These are phyloP conservation scores for Trifolium fragiferum DNA, from an alignment of 306 rosid species.

Conservation along the genomic window DNA sequence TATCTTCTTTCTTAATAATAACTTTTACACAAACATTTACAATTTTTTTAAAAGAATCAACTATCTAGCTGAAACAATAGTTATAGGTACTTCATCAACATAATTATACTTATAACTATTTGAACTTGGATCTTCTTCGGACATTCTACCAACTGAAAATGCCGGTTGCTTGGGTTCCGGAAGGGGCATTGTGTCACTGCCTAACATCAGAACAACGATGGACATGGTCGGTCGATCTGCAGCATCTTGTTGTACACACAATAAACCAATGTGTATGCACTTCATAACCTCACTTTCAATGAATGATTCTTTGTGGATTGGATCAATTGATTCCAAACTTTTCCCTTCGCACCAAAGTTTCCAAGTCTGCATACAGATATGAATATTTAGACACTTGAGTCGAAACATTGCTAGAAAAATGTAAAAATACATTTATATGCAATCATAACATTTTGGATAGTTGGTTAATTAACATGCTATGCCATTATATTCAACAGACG, in stretches of 20 bases:
- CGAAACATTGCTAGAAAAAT: neutral
- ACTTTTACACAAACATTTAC: too few species aligned
- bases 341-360: slow-evolving; percentile 52
- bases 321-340: slow-evolving; percentile 49
- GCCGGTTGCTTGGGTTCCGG: neutral
- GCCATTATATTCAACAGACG: too few species aligned
- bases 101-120: too few species aligned
- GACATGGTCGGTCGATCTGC: neutral
- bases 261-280: slow-evolving; percentile 46
- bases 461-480: neutral
- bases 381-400: neutral
- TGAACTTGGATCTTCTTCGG: neutral
- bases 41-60: too few species aligned
- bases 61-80: too few species aligned
- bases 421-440: neutral
- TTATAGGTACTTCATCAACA: too few species aligned
- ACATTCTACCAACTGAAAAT: neutral
- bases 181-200: neutral
- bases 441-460: neutral
- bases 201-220: neutral
- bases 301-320: slow-evolving; percentile 21
- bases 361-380: slow-evolving; percentile 50
- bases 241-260: neutral
- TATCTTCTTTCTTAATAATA: too few species aligned
- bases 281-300: slow-evolving; percentile 29